Evolutionary conservation across 192 early-diverging fungal genomes (phyloP), one percentile per base, ranked within the genome.

Genomic region (Bifiguratus adelaidae): DNA sequence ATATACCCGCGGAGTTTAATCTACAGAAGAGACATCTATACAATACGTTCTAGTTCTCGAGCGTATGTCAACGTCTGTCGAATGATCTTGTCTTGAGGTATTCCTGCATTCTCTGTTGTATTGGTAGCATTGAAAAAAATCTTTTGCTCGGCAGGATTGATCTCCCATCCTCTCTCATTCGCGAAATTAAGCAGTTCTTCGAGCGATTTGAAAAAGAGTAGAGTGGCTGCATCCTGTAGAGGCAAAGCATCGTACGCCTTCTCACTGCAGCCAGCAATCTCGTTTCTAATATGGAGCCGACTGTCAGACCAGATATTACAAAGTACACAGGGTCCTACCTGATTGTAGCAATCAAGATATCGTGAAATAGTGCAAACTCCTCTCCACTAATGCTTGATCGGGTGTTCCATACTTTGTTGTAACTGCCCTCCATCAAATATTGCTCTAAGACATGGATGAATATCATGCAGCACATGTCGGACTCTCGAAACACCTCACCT

Each of bases 361-460:
- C 89, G 50, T 92, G 83, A 56, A 96, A 96, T 57, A 96, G 90
- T 48, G 80, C 49, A 61, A 91, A 98, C 63, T 96, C 91, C 48
- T 85, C 73, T 13, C 85, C 88, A 7, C 88, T 86, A n/a, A 95
- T 88, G 48, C 89, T 82, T 12, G 72, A 61, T 65, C 92, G 71
- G 48, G 83, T 76, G 61, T 88, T 85, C 93, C 93, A 96, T 30
- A 98, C 92, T 50, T 88, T 85, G 66, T 94, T 95, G 66, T 96
- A 98, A 56, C 81, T 87, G 16, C 95, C 93, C 61, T 96, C 95
- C 93, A 96, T 98, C 57, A 98, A 65, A 35, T 82, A 88, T 70
- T 95, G 95, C 66, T 98, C 95, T 61, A 51, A 25, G 27, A 12
- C 7, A 9, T 33, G 7, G 32, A 33, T 9, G 32, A n/a, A 9